Evolutionary conservation across 2,329 filamentous ascomycete species (phyloP).

Genomic region (Colletotrichum salicis): DNA sequence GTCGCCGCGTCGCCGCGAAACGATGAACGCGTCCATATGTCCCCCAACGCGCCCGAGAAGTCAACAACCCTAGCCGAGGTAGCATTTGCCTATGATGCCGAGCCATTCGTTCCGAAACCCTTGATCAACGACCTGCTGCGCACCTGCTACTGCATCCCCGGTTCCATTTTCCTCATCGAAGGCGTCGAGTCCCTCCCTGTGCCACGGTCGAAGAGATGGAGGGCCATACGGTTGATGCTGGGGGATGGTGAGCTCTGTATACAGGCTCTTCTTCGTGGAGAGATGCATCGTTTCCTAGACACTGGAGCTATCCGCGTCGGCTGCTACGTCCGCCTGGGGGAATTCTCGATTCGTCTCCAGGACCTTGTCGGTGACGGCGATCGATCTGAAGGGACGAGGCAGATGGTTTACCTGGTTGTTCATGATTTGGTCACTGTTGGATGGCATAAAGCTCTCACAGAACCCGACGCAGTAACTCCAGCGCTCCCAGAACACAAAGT

Average conservation of each 20-base stretch:
- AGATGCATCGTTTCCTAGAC: slow-evolving; percentile 61
- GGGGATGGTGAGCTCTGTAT: slow-evolving; percentile 65
- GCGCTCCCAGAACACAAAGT: not conserved
- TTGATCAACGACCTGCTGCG: slow-evolving; percentile 60
- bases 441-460: slow-evolving; percentile 49
- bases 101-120: slow-evolving; percentile 46
- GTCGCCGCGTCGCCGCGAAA: not conserved
- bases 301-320: slow-evolving; percentile 57
- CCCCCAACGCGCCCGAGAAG: slow-evolving; percentile 24
- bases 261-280: slow-evolving; percentile 60
- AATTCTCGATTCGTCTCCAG: slow-evolving; percentile 41
- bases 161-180: slow-evolving; percentile 62
- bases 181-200: slow-evolving; percentile 52
- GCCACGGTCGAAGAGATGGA: slow-evolving; percentile 50
- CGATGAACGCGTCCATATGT: slow-evolving; percentile 33
- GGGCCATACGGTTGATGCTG: slow-evolving; percentile 59
- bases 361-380: slow-evolving; percentile 11
- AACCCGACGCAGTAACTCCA: not conserved
- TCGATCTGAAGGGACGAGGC: slow-evolving; percentile 5
- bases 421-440: slow-evolving; percentile 58
- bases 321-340: slow-evolving; percentile 59
- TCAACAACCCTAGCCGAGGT: slow-evolving; percentile 9
- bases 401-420: slow-evolving; percentile 58
- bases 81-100: slow-evolving; percentile 39
- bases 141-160: slow-evolving; percentile 58